Conservation (phyloP, 208 protist genomes). For the Trypanosoma lewisi region DNA sequence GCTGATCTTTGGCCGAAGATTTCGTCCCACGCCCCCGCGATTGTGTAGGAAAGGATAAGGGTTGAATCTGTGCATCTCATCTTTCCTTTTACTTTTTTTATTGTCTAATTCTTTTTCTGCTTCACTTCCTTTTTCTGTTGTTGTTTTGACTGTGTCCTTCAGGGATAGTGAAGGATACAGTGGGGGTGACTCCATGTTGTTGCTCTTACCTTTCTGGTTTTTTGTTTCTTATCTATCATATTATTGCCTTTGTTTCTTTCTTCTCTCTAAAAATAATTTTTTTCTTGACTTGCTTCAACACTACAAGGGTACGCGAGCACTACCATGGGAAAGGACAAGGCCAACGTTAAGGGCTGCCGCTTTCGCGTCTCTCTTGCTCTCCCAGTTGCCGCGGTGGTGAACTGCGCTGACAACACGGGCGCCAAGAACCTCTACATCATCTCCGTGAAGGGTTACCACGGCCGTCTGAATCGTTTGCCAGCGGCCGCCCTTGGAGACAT, state of each 20-base stretch:
- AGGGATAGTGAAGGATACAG: not conserved
- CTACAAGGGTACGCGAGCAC: not conserved
- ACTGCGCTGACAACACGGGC: slow-evolving; percentile 99
- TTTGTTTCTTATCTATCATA: slow-evolving; percentile 3
- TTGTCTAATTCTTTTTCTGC: slow-evolving; percentile 16
- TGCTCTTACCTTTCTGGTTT: slow-evolving; percentile 1
- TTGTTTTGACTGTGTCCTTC: not conserved
- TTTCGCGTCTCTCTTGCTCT: slow-evolving; percentile 99
- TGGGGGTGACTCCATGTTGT: not conserved
- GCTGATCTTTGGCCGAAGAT: slow-evolving; percentile 99
- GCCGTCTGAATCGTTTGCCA: slow-evolving; percentile 98
- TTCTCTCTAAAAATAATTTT: too few relatives aligned
- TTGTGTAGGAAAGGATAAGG: slow-evolving; percentile 86
- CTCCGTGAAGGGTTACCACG: slow-evolving; percentile 97
- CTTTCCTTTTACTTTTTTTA: slow-evolving; percentile 24
- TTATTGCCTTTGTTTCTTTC: slow-evolving; percentile 1
- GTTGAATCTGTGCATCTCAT: slow-evolving; percentile 15
- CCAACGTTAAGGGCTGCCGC: slow-evolving; percentile 94
- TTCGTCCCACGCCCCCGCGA: slow-evolving; percentile 92
- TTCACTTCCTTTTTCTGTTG: not conserved
- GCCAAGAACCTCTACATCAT: slow-evolving; percentile 99
- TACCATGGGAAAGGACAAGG: slow-evolving; percentile 87
- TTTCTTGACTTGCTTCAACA: not conserved
- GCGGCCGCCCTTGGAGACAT: slow-evolving; percentile 98
- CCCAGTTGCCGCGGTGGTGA: slow-evolving; percentile 98